A percentile compares a stretch with the other conserved stretches of the same genome.
phyloP scores from a whole-genome alignment of 2,329 filamentous ascomycete genomes.

The Reticulascus tulasneorum region DNA sequence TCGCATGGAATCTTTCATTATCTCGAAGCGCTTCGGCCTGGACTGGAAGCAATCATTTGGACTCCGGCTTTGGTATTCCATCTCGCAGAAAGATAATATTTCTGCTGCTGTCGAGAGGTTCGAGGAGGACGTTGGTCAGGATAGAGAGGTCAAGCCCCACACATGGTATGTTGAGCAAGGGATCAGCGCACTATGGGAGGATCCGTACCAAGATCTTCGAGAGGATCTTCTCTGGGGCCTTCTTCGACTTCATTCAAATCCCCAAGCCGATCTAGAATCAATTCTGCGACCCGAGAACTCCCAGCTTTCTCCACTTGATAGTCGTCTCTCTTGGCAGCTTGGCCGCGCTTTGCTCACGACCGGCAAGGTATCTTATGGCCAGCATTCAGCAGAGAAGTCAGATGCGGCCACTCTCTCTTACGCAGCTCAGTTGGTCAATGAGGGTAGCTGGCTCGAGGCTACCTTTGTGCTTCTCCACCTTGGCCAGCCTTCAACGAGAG shows the following conservation, averaged over 20 bases:
- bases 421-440: conserved; percentile 57
- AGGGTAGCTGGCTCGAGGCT: conserved; percentile 65
- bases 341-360: conserved; percentile 59
- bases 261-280: conserved; percentile 57
- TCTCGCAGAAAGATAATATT: conserved; percentile 63
- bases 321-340: conserved; percentile 80
- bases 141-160: conserved; percentile 67
- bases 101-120: conserved; percentile 71
- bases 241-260: conserved; percentile 72
- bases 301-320: conserved; percentile 69
- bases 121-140: conserved; percentile 66
- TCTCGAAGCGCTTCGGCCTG: conserved; percentile 78
- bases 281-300: conserved; percentile 73
- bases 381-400: conserved; percentile 54
- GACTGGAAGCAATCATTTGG: conserved; percentile 95
- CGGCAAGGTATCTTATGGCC: conserved; percentile 48
- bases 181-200: conserved; percentile 56
- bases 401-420: conserved; percentile 66
- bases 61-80: conserved; percentile 85
- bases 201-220: conserved; percentile 51
- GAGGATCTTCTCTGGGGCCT: conserved; percentile 87
- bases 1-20: conserved; percentile 71
- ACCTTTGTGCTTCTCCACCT: conserved; percentile 76
- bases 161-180: conserved; percentile 66
- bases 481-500: conserved; percentile 57